Evolutionary conservation across 371 early-diverging fungal genomes (phyloP).

Genomic region (Mucor mucedo): DNA sequence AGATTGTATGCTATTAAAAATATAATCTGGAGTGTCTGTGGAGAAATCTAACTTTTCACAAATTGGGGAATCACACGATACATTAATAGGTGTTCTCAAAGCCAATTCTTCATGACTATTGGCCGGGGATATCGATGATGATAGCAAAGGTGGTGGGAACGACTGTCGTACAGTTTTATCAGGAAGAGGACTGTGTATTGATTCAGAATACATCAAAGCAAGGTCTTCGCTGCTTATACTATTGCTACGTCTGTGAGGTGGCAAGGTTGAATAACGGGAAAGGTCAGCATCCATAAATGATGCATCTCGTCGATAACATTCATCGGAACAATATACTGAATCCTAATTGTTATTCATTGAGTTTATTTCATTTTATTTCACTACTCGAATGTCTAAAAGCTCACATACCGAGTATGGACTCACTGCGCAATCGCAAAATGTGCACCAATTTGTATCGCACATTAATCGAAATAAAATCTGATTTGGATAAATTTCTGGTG

Average conservation of each 20-base stretch:
- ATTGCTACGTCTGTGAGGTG: conserved; percentile 11
- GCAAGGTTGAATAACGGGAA: background rate
- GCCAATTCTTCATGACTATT: conserved; percentile 4
- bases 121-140: conserved; percentile 2
- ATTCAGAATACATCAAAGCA: conserved; percentile 22
- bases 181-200: background rate
- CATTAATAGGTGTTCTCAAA: conserved; percentile 3
- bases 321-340: conserved; percentile 37
- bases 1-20: no score
- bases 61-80: background rate
- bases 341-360: conserved; percentile 15
- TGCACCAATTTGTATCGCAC: conserved; percentile 34
- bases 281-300: background rate
- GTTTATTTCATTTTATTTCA: background rate
- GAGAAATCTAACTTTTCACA: background rate
- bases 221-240: conserved; percentile 22
- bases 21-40: background rate
- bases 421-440: conserved; percentile 29
- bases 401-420: conserved; percentile 20
- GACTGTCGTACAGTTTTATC: background rate
- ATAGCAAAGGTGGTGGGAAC: background rate
- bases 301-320: conserved; percentile 29
- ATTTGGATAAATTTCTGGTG: background rate
- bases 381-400: background rate
- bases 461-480: conserved; percentile 3